These are phyloP conservation scores for Stereum hirsutum DNA, from an alignment of 1,284 basidiomycete species.

Conservation along the genomic window DNA sequence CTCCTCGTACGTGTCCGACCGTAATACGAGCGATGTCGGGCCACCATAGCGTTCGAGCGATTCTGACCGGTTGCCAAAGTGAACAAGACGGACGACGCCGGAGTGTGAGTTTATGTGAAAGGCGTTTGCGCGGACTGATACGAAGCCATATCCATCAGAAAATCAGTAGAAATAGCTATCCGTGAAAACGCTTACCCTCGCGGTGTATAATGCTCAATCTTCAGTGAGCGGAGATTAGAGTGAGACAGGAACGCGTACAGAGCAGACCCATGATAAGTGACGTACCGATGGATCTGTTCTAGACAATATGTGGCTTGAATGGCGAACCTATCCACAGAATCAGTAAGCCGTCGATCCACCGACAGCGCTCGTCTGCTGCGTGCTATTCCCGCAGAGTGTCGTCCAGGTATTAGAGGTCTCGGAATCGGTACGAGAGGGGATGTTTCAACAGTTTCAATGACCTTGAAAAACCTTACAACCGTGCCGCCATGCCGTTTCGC, in stretches of 20 bases:
- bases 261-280: background rate
- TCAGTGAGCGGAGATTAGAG: conserved; percentile 8
- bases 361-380: no score
- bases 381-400: no score
- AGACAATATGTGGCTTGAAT: conserved; percentile 65
- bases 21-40: conserved; percentile 55
- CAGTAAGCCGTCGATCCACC: no score
- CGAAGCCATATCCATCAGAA: background rate
- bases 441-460: no score
- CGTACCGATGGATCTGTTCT: conserved; percentile 53
- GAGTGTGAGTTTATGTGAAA: conserved; percentile 64
- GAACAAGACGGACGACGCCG: conserved; percentile 56
- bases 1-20: conserved; percentile 44
- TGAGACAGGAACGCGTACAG: no score
- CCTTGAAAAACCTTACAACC: background rate
- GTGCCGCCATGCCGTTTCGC: background rate
- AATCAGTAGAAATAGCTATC: background rate
- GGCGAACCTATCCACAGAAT: conserved; percentile 39
- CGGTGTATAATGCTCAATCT: conserved; percentile 50
- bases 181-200: conserved; percentile 34
- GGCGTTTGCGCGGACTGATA: conserved; percentile 58
- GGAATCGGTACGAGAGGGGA: no score
- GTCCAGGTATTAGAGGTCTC: no score
- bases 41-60: conserved; percentile 63
- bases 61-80: conserved; percentile 69